Base-by-base conservation (phyloP, 148 eudicot genomes). In the Silene conica region DNA sequence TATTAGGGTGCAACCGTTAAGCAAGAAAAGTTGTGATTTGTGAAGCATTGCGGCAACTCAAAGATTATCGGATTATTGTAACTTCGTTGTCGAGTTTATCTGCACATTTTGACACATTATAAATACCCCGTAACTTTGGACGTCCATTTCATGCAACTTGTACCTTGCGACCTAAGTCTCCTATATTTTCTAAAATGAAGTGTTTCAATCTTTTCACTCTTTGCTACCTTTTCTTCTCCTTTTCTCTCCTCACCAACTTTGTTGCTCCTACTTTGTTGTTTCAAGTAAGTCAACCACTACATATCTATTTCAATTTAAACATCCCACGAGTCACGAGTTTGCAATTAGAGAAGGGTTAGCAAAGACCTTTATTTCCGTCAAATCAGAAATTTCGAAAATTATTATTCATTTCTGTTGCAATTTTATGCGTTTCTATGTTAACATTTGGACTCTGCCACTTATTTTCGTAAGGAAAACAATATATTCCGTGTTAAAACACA, bases 261-360 rank as follows among this genome's bases (percentile, higher is more conserved):
- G 75, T 73, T 21, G 20, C 86, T 77, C 79, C 91, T 15, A 77
- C 86, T 19, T 28, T 88, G 63, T 78, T 88, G 54, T 84, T 86
- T 80, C 91, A 88, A 87, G 91, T 85, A 41, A 34, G 74, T 34
- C 19, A 16, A 50, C 21, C 9, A 22, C n/a, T 0, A 11, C 55
- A 50, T 11, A 12, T 2, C 6, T 38, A 38, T 38, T 38, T 38
- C 43, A 8, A 6, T 38, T 31, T 1, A 31, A 38, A 38, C 43
- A 38, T 38, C 1, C 0, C 43, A 38, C 43, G 8, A 31, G 2
- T 31, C 34, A 31, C 0, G 1, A 31, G 34, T n/a, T n/a, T 31
- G 34, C 4, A 31, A 3, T 2, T 31, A 31, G 34, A 3, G 3
- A 31, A 1, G 34, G 34, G 34, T 31, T 31, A 31, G 34, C n/a